These are phyloP conservation scores for Rhamnella rubrinervis DNA, from an alignment of 331 rosid species.

Conservation along the genomic window DNA sequence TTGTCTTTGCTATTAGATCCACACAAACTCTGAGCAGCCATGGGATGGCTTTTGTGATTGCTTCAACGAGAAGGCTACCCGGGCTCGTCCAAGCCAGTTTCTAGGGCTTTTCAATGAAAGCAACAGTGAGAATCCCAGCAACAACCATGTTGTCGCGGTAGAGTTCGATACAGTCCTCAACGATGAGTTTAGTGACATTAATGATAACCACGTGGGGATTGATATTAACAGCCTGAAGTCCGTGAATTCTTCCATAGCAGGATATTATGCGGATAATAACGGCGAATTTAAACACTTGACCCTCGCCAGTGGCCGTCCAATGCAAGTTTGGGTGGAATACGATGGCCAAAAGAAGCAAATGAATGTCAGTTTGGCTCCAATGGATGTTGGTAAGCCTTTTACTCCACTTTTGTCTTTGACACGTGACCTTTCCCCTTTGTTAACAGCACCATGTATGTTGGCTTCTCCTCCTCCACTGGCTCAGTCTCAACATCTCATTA, in stretches of 20 bases:
- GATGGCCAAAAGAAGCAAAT: slow-evolving; percentile 19
- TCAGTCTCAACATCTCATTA: slow-evolving; percentile 12
- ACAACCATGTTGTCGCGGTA: slow-evolving; percentile 31
- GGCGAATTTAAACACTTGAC: slow-evolving; percentile 6
- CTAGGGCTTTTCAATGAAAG: slow-evolving; percentile 29
- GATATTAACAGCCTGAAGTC: slow-evolving; percentile 31
- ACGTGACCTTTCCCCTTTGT: slow-evolving; percentile 29
- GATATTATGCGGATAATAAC: neutral
- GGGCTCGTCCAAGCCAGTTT: slow-evolving; percentile 16
- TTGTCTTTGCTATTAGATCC: slow-evolving; percentile 32
- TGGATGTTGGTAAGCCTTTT: slow-evolving; percentile 17
- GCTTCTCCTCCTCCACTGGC: slow-evolving; percentile 37
- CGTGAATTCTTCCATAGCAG: neutral
- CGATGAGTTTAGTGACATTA: slow-evolving; percentile 25
- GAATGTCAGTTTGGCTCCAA: slow-evolving; percentile 29
- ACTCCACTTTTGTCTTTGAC: slow-evolving; percentile 28
- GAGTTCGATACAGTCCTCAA: slow-evolving; percentile 33
- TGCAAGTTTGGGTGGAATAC: slow-evolving; percentile 43
- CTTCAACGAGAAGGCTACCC: slow-evolving; percentile 24
- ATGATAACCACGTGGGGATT: slow-evolving; percentile 41
- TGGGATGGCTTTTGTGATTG: slow-evolving; percentile 39
- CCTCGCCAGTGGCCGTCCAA: slow-evolving; percentile 24
- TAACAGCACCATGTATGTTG: slow-evolving; percentile 21
- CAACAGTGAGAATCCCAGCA: slow-evolving; percentile 14
- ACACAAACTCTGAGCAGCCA: slow-evolving; percentile 24